A percentile compares a stretch with the other conserved stretches of the same genome.
These are phyloP conservation scores for Cytospora schulzeri DNA, from an alignment of 2,329 filamentous ascomycete genomes.

Conservation along the genomic window DNA sequence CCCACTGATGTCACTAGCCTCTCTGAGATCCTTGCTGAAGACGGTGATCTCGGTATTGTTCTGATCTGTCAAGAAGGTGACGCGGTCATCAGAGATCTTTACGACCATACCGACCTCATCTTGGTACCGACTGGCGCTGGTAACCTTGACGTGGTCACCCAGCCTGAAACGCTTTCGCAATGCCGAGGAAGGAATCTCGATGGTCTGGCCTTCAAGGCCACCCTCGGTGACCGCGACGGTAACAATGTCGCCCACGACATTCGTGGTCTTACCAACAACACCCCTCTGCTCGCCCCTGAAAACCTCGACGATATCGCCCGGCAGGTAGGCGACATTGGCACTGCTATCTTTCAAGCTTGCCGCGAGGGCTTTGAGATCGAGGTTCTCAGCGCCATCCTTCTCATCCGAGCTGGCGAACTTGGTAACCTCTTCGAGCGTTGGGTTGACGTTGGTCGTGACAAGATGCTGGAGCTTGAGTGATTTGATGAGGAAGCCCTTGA, in stretches of 20 bases:
- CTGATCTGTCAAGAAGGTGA: conserved; percentile 91
- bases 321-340: conserved; percentile 80
- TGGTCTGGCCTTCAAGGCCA: conserved; percentile 76
- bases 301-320: conserved; percentile 95
- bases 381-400: conserved; percentile 82
- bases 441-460: conserved; percentile 86
- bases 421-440: conserved; percentile 92
- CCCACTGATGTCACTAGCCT: conserved; percentile 89
- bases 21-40: conserved; percentile 94
- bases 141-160: conserved; percentile 98
- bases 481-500: conserved; percentile 91
- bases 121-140: conserved; percentile 89
- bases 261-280: conserved; percentile 80
- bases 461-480: conserved; percentile 89
- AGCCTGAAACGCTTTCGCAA: conserved; percentile 89
- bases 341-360: conserved; percentile 86
- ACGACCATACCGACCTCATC: conserved; percentile 98
- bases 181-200: conserved; percentile 90
- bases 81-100: conserved; percentile 86
- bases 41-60: conserved; percentile 93
- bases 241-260: conserved; percentile 89
- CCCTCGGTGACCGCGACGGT: conserved; percentile 84
- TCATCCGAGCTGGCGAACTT: conserved; percentile 86
- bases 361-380: conserved; percentile 88
- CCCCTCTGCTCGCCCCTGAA: conserved; percentile 95